phyloP scores from a whole-genome alignment of 2,329 filamentous ascomycete species.

The Talaromyces marneffei region DNA sequence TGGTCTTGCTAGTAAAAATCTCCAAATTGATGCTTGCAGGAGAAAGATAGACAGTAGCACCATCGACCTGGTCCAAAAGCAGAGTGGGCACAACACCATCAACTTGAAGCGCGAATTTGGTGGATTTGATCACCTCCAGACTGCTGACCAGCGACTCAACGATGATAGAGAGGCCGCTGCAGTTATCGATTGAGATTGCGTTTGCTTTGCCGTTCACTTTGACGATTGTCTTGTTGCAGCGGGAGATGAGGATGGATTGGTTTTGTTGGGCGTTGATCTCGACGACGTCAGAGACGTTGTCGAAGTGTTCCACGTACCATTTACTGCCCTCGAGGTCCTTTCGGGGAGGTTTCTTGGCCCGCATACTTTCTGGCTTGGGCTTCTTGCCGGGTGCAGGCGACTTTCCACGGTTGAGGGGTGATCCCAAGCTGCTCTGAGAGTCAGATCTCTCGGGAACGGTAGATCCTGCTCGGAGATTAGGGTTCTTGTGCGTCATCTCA shows the following conservation, averaged over 20 bases:
- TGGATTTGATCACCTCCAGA: constrained; percentile 90
- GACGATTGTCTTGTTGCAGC: constrained; percentile 85
- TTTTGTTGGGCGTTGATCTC: constrained; percentile 75
- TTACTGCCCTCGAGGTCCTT: constrained; percentile 83
- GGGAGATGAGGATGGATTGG: constrained; percentile 86
- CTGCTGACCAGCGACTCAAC: constrained; percentile 85
- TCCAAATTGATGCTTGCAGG: constrained; percentile 72
- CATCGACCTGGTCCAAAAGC: constrained; percentile 87
- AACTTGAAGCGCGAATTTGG: constrained; percentile 92
- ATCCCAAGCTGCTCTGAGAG: constrained; percentile 47
- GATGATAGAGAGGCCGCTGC: constrained; percentile 72
- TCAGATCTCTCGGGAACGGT: constrained; percentile 58
- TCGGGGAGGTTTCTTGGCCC: constrained; percentile 71
- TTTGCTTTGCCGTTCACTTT: constrained; percentile 91
- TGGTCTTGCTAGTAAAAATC: constrained; percentile 83
- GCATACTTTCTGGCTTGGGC: constrained; percentile 79
- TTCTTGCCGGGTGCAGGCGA: constrained; percentile 84
- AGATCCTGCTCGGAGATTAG: constrained; percentile 68
- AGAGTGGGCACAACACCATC: constrained; percentile 79
- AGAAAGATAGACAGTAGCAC: constrained; percentile 79
- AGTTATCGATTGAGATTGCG: constrained; percentile 94
- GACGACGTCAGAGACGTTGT: constrained; percentile 66
- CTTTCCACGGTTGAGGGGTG: constrained; percentile 57
- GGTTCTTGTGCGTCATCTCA: constrained; percentile 99
- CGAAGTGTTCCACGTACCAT: constrained; percentile 94